A percentile compares a stretch with the other conserved stretches of the same genome.
These are phyloP conservation scores for Pichia paraexigua DNA, from an alignment of 805 yeast genomes.

Conservation along the genomic window DNA sequence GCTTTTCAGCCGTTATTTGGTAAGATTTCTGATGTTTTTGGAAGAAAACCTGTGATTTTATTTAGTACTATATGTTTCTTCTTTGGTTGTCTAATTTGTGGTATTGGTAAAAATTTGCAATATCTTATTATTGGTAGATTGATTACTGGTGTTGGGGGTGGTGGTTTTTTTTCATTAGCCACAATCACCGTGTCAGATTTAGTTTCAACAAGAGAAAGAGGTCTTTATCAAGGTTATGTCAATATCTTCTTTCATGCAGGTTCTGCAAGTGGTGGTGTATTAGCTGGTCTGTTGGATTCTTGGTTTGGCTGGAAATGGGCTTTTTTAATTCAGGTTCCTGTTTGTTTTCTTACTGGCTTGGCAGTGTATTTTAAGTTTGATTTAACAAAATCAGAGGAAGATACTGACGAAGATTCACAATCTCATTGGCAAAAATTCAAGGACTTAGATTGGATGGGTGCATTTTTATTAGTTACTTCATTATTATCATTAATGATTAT, in stretches of 20 bases:
- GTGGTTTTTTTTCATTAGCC: constrained; percentile 70
- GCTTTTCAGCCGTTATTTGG: constrained; percentile 52
- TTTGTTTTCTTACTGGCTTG: constrained; percentile 35
- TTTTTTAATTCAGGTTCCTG: constrained; percentile 46
- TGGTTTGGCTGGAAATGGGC: constrained; percentile 62
- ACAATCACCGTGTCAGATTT: constrained; percentile 73
- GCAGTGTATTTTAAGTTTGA: constrained; percentile 32
- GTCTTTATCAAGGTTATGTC: constrained; percentile 74
- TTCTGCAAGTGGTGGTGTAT: constrained; percentile 60
- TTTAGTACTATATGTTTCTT: constrained; percentile 28
- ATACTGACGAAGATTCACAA: constrained; percentile 8
- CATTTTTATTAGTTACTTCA: constrained; percentile 47
- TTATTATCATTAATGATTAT: constrained; percentile 54
- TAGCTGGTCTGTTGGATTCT: constrained; percentile 51
- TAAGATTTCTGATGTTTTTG: constrained; percentile 46
- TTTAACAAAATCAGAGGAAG: constrained; percentile 27
- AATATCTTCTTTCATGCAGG: constrained; percentile 74
- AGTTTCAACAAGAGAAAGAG: constrained; percentile 69
- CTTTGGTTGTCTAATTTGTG: constrained; percentile 36
- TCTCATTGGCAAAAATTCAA: constrained; percentile 26
- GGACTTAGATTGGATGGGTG: constrained; percentile 48
- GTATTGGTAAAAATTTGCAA: constrained; percentile 33
- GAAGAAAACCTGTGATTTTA: constrained; percentile 34
- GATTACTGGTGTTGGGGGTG: constrained; percentile 83
- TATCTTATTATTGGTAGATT: constrained; percentile 51